Base-by-base conservation (phyloP, 768 basidiomycete genomes). In the Ramaria sp. region DNA sequence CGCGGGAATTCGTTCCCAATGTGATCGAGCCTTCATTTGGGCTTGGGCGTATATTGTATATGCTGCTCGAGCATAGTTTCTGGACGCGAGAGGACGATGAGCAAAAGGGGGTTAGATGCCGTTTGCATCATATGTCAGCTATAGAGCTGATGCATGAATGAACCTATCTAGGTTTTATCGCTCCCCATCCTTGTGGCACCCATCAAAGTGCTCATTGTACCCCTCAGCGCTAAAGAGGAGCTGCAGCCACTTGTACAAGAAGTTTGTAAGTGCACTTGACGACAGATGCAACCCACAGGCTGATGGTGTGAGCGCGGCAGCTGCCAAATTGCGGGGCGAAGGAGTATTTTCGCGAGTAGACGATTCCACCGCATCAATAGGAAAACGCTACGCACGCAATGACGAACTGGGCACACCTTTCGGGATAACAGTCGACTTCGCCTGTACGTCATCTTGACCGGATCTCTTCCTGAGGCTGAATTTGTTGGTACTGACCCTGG, bases 1-100 rank as follows among this genome's bases (percentile, higher is more conserved):
- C 91, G 62, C 90, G 95, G 62, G 94, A 97, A 72, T 96, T 80
- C 72, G 91, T 84, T 55, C 96, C 95, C 38, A 98, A 97, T 70
- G 96, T 99, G 70, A 95, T 98, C 69, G 95, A 97, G 69, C 94
- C 96, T 22, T 99, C 96, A 4, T 96, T 97, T 71, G 95, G 96
- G 59, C 82, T 98, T 62, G 95, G 95, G 54, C 91, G 95, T 54
- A 96, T 98, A 64, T 75, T 97, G 47, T 97, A 97, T 70, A 83
- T 82, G 30, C 77, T 98, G 52, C 82, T 99, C 34, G 96, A 99
- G 70, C 96, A 98, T 75, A 83, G 81, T 64, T 99, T 86, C 78
- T 98, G 95, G 96, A 81, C 81, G 59, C 83, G 96, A 67, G 93
- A 91, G 66, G 82, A 89, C 65, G 95, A 97, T 69, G 74, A 89